A percentile compares a stretch with the other conserved stretches of the same genome.
Conservation (phyloP, 805 yeast species). For the Candida incommunis region DNA sequence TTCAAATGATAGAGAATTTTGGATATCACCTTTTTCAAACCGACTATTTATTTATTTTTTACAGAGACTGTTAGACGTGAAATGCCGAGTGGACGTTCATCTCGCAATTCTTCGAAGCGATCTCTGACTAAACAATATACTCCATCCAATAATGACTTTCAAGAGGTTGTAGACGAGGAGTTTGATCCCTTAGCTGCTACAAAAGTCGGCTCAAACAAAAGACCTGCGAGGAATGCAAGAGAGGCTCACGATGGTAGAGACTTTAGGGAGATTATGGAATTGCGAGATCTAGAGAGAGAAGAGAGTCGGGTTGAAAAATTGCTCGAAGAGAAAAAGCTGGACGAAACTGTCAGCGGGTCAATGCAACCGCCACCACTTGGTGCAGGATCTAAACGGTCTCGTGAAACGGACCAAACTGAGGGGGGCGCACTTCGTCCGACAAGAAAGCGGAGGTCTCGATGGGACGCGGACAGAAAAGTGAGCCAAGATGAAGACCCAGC, state of each 20-base stretch:
- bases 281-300: constrained; percentile 28
- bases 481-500: no score
- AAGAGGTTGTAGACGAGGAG: background rate
- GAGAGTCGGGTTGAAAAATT: constrained; percentile 18
- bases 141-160: background rate
- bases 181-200: background rate
- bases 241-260: background rate
- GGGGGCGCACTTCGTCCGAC: no score
- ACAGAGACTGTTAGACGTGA: no score
- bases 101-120: no score
- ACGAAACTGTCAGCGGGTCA: no score
- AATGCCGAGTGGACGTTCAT: no score
- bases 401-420: no score
- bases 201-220: background rate
- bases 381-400: background rate
- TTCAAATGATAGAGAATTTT: no score
- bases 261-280: constrained; percentile 30
- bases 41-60: no score
- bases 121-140: background rate
- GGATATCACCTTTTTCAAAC: no score
- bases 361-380: no score
- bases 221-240: background rate
- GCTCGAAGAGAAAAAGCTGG: constrained; percentile 17
- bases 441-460: constrained; percentile 16
- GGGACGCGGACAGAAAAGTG: constrained; percentile 19